Base-by-base conservation (phyloP, 1,284 basidiomycete species). In the Crepidotus sp. region DNA sequence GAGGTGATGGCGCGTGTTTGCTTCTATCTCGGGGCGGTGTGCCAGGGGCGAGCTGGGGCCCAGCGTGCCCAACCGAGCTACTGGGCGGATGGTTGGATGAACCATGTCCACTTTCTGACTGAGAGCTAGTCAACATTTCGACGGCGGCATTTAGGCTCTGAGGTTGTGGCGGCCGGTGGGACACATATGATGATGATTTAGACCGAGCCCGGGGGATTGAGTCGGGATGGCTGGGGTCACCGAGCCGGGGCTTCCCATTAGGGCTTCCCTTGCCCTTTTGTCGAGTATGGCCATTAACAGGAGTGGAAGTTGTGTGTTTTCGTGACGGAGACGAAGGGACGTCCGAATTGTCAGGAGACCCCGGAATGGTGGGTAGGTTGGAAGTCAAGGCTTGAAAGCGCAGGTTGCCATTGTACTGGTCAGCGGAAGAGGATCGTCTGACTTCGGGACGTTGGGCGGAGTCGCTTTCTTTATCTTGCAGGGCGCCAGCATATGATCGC, bases 301-400 rank as follows among this genome's bases (percentile, higher is more conserved):
- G 48, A 18, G 51, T 38, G 13, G 46, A 40, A 32, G 44, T 39
- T 21, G 52, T 48, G 11, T 66, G 62, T 42, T 59, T 56, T 13
- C 58, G 55, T 1, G 65, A 64, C 3, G 65, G 59, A n/a, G 60
- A 56, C 0, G 71, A 67, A 11, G 71, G 62, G 35, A 59, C 66
- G 36, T 79, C 76, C 22, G 73, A 74, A 21, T 61, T 57, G 55
- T 74, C 73, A 6, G 74, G 75, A 31, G 77, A 80, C 21, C 72
- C 76, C 30, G 77, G 77, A 36, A 80, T 80, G 14, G 77, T 76
- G 19, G 76, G 70, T 14, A 81, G 64, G 25, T 74, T 64, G 11
- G 63, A 45, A 55, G 39, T 57, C 59, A 42, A 57, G 52, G 32
- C 58, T 52, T 22, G 38, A n/a, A 49, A 34, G 13, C 47, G 47